Conservation (phyloP, 2,329 filamentous ascomycete genomes). For the Sporothrix protearum region DNA sequence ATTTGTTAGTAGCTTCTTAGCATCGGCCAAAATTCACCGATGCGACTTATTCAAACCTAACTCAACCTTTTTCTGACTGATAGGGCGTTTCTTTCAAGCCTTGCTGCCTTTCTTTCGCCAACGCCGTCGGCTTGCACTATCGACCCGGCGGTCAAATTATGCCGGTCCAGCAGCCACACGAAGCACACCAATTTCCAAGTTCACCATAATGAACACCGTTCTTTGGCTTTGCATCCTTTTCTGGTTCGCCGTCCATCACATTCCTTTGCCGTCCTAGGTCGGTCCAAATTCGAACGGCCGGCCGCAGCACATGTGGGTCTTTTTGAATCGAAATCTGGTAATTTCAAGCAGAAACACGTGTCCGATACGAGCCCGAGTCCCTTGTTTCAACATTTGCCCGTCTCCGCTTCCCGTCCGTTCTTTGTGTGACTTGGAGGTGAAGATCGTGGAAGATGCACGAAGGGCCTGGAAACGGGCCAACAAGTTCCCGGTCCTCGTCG, state of each 20-base stretch:
- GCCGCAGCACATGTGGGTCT: background rate
- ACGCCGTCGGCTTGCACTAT: background rate
- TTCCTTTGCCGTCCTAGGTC: background rate
- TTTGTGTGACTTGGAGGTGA: background rate
- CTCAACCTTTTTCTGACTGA: no score
- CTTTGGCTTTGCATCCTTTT: background rate
- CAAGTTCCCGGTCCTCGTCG: background rate
- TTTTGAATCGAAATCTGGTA: background rate
- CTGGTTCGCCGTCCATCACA: background rate
- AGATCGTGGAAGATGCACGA: background rate
- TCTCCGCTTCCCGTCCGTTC: background rate
- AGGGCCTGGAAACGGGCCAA: background rate
- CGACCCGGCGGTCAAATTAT: background rate
- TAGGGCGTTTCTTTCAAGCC: background rate
- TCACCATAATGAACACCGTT: background rate
- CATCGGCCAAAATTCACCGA: constrained; percentile 21
- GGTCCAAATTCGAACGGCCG: background rate
- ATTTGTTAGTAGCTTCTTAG: background rate
- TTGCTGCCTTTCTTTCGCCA: background rate
- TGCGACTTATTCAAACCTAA: background rate
- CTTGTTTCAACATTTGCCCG: background rate
- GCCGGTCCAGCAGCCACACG: background rate
- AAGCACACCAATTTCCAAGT: background rate
- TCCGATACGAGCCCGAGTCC: background rate
- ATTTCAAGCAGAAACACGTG: background rate